Base-by-base conservation (phyloP, 352 stramenopile genomes). In the Detonula confervacea region DNA sequence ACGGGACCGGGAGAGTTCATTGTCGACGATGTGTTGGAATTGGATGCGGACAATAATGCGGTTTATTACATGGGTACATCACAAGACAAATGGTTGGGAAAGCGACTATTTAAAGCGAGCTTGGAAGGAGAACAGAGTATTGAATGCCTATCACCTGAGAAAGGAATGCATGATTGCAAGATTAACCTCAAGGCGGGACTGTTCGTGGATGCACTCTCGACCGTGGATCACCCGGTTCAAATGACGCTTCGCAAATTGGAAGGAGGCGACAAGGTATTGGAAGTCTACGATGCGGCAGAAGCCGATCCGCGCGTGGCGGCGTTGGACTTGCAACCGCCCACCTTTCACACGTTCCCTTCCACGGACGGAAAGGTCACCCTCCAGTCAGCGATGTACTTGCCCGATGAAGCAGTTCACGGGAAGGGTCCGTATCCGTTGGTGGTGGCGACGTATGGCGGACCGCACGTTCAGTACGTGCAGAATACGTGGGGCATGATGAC, bases 361-460 rank as follows among this genome's bases (percentile, higher is more conserved):
- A 92, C 93, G 9, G 95, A 98, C 65, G 93, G 92, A 8, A 87
- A 88, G 24, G 92, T 94, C 68, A 96, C 82, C 20, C 87, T 98
- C 3, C 96, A 97, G 70, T 94, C 94, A 64, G 96, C 96, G n/a
- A 71, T 98, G 9, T 98, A 98, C 83, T 80, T 92, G 35, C 97
- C 97, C 0, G 94, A 98, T 78, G 18, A 69, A 35, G 59, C 75
- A 22, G 82, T 95, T 33, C 90, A 98, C 79, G 96, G 96, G 1
- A 81, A 91, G 20, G 95, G 96, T 1, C 96, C 96, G 25, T 98
- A 98, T 88, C 96, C 97, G 25, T 95, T 96, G 37, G 92, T 98
- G 52, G 97, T 98, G 63, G 95, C 95, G 39, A 96, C 98, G 14
- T 99, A 99, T 79, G 97, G 97, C 49, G 97, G 97, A 4, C 97